Evolutionary conservation across 108 stramenopile species (phyloP).

Genomic region (Discostella stelligeroides): DNA sequence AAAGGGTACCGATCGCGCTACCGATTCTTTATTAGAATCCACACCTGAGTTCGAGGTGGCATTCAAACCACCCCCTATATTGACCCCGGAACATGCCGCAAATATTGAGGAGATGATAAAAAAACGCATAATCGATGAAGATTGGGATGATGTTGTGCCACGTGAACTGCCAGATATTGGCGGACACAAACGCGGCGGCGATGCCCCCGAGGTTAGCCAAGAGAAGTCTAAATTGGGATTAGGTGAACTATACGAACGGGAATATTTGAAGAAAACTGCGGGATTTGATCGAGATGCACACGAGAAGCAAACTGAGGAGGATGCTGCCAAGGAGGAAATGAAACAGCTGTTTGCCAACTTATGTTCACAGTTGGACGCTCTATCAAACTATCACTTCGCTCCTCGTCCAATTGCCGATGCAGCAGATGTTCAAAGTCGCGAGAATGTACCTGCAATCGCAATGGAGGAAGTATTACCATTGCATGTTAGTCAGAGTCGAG

Average conservation of each 20-base stretch:
- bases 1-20: constrained; percentile 69
- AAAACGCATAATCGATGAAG: constrained; percentile 88
- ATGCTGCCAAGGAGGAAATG: constrained; percentile 42
- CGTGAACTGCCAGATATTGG: constrained; percentile 88
- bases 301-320: constrained; percentile 82
- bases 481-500: constrained; percentile 88
- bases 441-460: constrained; percentile 89
- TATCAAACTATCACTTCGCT: constrained; percentile 98
- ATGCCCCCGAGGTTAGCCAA: constrained; percentile 94
- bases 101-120: constrained; percentile 92
- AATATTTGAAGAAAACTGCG: constrained; percentile 89
- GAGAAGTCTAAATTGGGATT: constrained; percentile 97
- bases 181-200: constrained; percentile 67
- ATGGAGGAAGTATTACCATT: constrained; percentile 98
- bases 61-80: constrained; percentile 82
- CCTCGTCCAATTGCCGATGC: constrained; percentile 92
- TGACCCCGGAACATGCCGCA: constrained; percentile 88
- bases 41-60: constrained; percentile 96
- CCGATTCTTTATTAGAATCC: constrained; percentile 93
- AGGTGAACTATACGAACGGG: constrained; percentile 95
- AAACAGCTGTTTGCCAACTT: constrained; percentile 33
- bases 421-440: constrained; percentile 76
- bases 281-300: constrained; percentile 83
- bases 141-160: constrained; percentile 97
- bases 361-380: constrained; percentile 91